These are phyloP conservation scores for Cubamyces sp. DNA, from an alignment of 768 basidiomycete genomes.

Conservation along the genomic window DNA sequence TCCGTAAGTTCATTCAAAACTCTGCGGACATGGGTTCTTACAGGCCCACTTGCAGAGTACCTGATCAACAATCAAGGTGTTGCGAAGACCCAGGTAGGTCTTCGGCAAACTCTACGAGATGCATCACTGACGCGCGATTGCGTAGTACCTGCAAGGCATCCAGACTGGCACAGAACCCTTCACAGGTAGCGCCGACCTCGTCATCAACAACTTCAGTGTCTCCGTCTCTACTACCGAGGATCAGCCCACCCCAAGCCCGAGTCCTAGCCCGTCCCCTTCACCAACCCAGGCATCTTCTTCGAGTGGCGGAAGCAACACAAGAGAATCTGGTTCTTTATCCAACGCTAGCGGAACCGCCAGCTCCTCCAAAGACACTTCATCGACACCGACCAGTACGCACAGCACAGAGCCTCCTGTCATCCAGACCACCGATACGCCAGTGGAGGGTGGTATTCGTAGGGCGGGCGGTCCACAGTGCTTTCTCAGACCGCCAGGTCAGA, in stretches of 20 bases:
- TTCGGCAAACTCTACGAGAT: background rate
- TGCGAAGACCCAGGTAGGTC: constrained; percentile 45
- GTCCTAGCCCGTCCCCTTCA: background rate
- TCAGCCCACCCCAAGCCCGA: constrained; percentile 3
- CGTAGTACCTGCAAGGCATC: constrained; percentile 54
- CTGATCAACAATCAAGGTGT: constrained; percentile 51
- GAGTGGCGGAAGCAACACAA: background rate
- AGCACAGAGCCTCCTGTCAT: background rate
- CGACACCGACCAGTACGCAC: background rate
- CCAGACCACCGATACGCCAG: background rate
- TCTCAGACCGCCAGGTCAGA: background rate
- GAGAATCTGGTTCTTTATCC: background rate
- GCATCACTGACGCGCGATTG: background rate
- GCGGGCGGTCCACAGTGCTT: constrained; percentile 10
- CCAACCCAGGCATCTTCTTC: background rate
- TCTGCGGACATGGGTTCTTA: background rate
- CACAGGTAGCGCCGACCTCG: constrained; percentile 50
- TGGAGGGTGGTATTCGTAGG: background rate
- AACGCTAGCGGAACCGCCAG: background rate
- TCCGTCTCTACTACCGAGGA: constrained; percentile 31
- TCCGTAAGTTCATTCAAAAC: constrained; percentile 42
- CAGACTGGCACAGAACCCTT: constrained; percentile 61
- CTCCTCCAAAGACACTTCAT: background rate
- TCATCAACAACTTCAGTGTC: constrained; percentile 48
- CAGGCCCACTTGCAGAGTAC: constrained; percentile 42